Evolutionary conservation across 1,139 yeast species (phyloP).

Genomic region (Hansenula sp.): DNA sequence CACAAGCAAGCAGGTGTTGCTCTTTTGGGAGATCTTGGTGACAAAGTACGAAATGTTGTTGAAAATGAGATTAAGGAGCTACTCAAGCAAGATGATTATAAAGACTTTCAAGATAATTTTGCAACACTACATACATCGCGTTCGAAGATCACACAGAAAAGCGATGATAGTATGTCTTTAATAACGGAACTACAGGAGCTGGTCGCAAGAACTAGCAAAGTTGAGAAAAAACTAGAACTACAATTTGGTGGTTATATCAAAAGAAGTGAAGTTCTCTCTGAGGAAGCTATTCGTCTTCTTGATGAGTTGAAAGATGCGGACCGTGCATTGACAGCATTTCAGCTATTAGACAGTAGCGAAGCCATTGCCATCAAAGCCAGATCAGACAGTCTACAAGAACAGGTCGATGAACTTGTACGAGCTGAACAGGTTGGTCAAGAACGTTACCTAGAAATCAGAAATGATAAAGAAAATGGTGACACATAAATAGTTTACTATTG

Average conservation of each 20-base stretch:
- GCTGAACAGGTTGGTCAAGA: constrained; percentile 37
- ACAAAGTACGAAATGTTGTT: constrained; percentile 28
- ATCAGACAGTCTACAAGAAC: constrained; percentile 31
- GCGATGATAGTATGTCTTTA: constrained; percentile 12
- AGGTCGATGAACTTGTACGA: constrained; percentile 35
- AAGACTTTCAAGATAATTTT: constrained; percentile 11
- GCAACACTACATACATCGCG: constrained; percentile 5
- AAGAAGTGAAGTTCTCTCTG: constrained; percentile 27
- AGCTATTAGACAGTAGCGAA: constrained; percentile 30
- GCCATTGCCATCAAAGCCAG: constrained; percentile 28
- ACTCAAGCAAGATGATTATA: constrained; percentile 9
- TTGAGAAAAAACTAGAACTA: constrained; percentile 30
- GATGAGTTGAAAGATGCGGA: constrained; percentile 26
- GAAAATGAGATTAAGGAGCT: constrained; percentile 31
- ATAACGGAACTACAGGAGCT: constrained; percentile 19
- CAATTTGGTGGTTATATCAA: constrained; percentile 34
- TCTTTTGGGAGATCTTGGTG: constrained; percentile 39
- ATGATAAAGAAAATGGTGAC: background rate
- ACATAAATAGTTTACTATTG: background rate
- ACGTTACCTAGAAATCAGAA: constrained; percentile 25
- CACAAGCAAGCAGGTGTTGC: constrained; percentile 23
- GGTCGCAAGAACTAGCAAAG: constrained; percentile 28
- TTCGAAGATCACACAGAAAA: background rate
- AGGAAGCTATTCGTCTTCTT: constrained; percentile 25
- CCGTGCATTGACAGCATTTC: constrained; percentile 23